Conservation (phyloP, 1,139 yeast species). For the Debaryomyces subglobosus region DNA sequence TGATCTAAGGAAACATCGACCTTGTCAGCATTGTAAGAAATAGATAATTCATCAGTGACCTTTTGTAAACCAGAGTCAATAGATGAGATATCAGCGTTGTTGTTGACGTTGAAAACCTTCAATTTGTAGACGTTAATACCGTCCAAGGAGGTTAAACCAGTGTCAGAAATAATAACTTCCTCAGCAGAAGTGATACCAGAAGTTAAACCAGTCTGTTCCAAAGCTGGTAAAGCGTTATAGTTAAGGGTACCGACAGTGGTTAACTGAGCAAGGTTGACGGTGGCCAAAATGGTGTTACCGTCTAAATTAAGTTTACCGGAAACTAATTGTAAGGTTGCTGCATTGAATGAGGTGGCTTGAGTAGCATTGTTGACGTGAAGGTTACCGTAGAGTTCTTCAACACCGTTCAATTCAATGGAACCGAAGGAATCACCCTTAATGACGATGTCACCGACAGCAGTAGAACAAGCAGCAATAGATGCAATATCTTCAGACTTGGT, state of each 20-base stretch:
- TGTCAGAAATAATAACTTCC: constrained; percentile 78
- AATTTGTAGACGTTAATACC: constrained; percentile 81
- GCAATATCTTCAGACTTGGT: constrained; percentile 81
- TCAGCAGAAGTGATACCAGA: constrained; percentile 76
- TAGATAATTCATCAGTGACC: constrained; percentile 73
- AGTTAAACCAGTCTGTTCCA: constrained; percentile 69
- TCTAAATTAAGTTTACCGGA: constrained; percentile 67
- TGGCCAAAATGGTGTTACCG: constrained; percentile 66
- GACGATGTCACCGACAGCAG: constrained; percentile 77
- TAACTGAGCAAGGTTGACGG: constrained; percentile 77
- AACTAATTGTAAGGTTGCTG: constrained; percentile 76
- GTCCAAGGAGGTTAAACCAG: constrained; percentile 73
- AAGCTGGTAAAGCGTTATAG: constrained; percentile 85
- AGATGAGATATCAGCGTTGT: constrained; percentile 67
- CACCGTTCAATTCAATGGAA: constrained; percentile 57
- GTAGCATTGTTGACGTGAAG: constrained; percentile 69
- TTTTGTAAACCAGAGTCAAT: constrained; percentile 73
- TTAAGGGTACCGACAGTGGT: constrained; percentile 77
- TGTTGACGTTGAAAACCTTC: constrained; percentile 82
- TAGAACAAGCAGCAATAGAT: constrained; percentile 69
- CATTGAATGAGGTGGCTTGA: constrained; percentile 62
- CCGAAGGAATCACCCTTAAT: constrained; percentile 63
- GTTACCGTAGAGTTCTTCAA: constrained; percentile 75
- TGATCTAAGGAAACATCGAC: constrained; percentile 69
- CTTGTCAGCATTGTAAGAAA: constrained; percentile 82